Conservation (phyloP, 768 basidiomycete species). For the Russula dissimulans region DNA sequence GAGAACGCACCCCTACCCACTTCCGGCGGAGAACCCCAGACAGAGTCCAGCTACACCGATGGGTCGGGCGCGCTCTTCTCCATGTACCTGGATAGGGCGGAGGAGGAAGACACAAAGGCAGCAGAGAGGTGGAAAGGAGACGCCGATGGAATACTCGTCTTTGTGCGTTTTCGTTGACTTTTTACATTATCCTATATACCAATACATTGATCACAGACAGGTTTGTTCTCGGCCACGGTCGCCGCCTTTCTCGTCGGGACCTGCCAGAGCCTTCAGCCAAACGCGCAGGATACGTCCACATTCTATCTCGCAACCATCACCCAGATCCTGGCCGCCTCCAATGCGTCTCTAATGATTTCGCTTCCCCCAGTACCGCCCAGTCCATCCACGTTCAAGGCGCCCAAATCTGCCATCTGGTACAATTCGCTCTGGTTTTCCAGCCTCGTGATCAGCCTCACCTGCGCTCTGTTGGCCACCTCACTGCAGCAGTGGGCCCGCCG, state of each 20-base stretch:
- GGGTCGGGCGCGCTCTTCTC: conserved; percentile 13
- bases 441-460: conserved; percentile 10
- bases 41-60: conserved; percentile 4
- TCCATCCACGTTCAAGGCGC: conserved; percentile 3
- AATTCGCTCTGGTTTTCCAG: conserved; percentile 12
- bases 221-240: conserved; percentile 15
- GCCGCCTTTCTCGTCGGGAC: conserved; percentile 5
- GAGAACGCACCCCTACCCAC: not conserved
- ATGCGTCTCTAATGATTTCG: not conserved
- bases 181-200: too few species aligned
- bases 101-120: conserved; percentile 8
- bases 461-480: conserved; percentile 7
- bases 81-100: conserved; percentile 11
- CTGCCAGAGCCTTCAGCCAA: conserved; percentile 10
- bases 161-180: conserved; percentile 29
- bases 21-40: not conserved
- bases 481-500: conserved; percentile 15
- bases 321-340: not conserved
- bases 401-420: conserved; percentile 6
- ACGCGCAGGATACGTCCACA: not conserved
- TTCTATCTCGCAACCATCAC: conserved; percentile 12
- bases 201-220: not conserved
- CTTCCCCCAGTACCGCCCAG: not conserved
- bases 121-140: conserved; percentile 15
- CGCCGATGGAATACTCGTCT: conserved; percentile 14